Evolutionary conservation across 2,329 filamentous ascomycete species (phyloP).

Genomic region (Rhynchosporium secalis): DNA sequence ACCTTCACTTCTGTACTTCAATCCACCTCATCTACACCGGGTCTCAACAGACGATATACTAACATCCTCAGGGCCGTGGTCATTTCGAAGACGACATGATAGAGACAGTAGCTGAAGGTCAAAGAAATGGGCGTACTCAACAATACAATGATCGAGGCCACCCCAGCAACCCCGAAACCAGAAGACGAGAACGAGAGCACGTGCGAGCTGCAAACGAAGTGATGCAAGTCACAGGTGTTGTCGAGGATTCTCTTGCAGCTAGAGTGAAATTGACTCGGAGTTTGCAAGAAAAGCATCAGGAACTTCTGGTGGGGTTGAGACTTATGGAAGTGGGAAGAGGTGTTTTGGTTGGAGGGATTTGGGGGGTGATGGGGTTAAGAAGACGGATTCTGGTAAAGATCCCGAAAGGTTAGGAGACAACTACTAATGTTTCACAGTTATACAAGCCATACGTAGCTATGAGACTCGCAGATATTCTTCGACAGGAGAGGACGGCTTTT

Average conservation of each 20-base stretch:
- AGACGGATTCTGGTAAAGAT: conserved; percentile 37
- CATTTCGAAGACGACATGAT: conserved; percentile 40
- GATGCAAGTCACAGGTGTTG: conserved; percentile 40
- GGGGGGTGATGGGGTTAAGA: conserved; percentile 39
- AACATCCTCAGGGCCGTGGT: conserved; percentile 36
- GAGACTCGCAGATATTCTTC: conserved; percentile 33
- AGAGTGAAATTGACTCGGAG: conserved; percentile 30
- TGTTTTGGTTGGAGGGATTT: conserved; percentile 36
- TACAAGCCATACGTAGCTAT: conserved; percentile 37
- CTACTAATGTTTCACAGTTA: conserved; percentile 32
- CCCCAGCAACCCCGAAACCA: conserved; percentile 39
- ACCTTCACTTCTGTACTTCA: too few relatives aligned
- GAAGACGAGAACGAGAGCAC: conserved; percentile 37
- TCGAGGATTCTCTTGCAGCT: conserved; percentile 36
- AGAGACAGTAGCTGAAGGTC: conserved; percentile 18
- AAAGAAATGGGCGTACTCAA: not conserved
- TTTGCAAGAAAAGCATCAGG: conserved; percentile 29
- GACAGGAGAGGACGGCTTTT: conserved; percentile 27
- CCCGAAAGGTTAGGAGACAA: not conserved
- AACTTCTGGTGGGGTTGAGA: conserved; percentile 36
- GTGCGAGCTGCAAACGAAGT: conserved; percentile 42
- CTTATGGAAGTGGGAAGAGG: conserved; percentile 36
- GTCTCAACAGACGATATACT: not conserved
- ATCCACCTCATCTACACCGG: too few relatives aligned
- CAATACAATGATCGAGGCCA: conserved; percentile 39